Conservation (phyloP, 768 basidiomycete genomes). For the Obba rivulosa region DNA sequence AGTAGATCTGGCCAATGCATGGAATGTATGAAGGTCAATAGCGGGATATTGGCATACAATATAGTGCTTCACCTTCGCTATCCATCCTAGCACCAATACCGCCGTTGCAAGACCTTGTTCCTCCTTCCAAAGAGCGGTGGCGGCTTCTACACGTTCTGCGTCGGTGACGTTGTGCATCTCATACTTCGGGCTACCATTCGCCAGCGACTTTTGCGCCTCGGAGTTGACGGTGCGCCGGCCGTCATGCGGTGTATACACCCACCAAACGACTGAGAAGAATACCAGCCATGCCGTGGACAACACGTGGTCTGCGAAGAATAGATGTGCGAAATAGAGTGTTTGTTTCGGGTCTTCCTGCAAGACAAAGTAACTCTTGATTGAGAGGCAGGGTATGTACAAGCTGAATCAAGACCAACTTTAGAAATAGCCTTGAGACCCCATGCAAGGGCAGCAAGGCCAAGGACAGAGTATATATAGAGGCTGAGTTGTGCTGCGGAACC, state of each 20-base stretch:
- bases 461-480: conserved; percentile 88
- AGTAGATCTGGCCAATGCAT: conserved; percentile 64
- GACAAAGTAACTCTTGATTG: neutral
- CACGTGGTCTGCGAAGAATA: conserved; percentile 89
- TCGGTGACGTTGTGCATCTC: conserved; percentile 49
- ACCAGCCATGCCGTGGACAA: conserved; percentile 89
- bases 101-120: conserved; percentile 80
- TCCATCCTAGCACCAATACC: conserved; percentile 80
- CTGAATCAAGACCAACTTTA: conserved; percentile 49
- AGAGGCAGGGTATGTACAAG: conserved; percentile 3
- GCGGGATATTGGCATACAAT: neutral
- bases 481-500: conserved; percentile 90
- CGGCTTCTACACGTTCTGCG: conserved; percentile 64
- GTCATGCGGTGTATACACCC: conserved; percentile 88
- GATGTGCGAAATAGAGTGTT: conserved; percentile 84
- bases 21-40: neutral
- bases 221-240: conserved; percentile 79
- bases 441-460: conserved; percentile 70
- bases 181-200: conserved; percentile 44
- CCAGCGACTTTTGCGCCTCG: conserved; percentile 81
- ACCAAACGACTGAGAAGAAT: conserved; percentile 89
- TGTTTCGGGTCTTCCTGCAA: conserved; percentile 82
- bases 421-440: conserved; percentile 89
- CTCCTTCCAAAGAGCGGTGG: conserved; percentile 79
- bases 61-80: conserved; percentile 63